Evolutionary conservation across 2,329 filamentous ascomycete genomes (phyloP).

Genomic region (Pseudopyrenochaeta lycopersici): DNA sequence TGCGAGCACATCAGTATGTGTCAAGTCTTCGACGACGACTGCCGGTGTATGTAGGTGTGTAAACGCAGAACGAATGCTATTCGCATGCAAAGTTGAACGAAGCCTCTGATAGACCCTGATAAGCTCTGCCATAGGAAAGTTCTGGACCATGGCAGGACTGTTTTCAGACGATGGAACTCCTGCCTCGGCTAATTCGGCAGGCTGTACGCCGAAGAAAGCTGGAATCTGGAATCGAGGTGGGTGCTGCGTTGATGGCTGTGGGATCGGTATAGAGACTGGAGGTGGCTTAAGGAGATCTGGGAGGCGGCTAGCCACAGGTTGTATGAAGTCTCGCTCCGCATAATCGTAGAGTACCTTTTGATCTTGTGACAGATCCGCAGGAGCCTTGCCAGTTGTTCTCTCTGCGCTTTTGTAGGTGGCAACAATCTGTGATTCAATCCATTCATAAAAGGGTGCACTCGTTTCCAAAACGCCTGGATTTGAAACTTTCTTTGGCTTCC

Average conservation of each 20-base stretch:
- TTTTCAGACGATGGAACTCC: conserved; percentile 32
- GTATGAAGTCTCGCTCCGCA: conserved; percentile 59
- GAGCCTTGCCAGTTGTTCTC: conserved; percentile 30
- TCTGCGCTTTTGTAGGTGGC: conserved; percentile 57
- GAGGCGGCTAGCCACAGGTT: conserved; percentile 56
- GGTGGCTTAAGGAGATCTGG: conserved; percentile 43
- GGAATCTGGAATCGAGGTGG: conserved; percentile 41
- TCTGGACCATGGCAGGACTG: conserved; percentile 22
- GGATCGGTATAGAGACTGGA: conserved; percentile 25
- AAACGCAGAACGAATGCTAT: conserved; percentile 60
- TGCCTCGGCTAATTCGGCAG: conserved; percentile 34
- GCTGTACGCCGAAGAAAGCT: conserved; percentile 35
- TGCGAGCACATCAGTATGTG: conserved; percentile 67
- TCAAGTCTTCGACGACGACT: conserved; percentile 56
- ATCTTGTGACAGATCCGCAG: conserved; percentile 45
- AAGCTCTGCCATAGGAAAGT: conserved; percentile 55
- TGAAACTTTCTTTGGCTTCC: conserved; percentile 89
- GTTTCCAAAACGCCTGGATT: conserved; percentile 76
- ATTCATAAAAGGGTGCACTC: conserved; percentile 70
- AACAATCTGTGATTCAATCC: conserved; percentile 69
- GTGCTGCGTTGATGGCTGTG: conserved; percentile 23
- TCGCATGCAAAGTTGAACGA: conserved; percentile 63
- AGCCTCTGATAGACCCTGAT: conserved; percentile 65
- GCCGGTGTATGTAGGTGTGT: conserved; percentile 52
- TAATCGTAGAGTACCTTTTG: conserved; percentile 63